Evolutionary conservation across 768 basidiomycete genomes (phyloP).

Genomic region (Rhodosporidiobolus sp.): DNA sequence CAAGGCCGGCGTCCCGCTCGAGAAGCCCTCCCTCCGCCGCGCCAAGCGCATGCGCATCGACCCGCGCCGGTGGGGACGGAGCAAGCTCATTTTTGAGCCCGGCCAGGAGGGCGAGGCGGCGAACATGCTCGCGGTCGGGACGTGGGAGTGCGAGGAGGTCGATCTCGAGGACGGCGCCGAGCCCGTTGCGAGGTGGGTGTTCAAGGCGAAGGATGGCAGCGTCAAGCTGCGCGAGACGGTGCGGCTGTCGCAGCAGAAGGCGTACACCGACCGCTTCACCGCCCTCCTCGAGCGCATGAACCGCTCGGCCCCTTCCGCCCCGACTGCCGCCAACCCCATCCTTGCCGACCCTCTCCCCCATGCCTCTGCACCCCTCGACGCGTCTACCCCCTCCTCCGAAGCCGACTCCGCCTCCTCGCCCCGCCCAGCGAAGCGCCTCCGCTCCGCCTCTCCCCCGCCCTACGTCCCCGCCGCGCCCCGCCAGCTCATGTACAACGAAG

Average conservation of each 20-base stretch:
- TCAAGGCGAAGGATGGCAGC: conserved; percentile 25
- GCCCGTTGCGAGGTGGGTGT: conserved; percentile 28
- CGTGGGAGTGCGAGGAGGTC: conserved; percentile 32
- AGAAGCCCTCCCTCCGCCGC: conserved; percentile 8
- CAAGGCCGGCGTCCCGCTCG: not conserved
- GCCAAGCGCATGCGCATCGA: conserved; percentile 36
- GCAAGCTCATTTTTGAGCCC: conserved; percentile 10
- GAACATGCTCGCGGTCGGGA: conserved; percentile 10
- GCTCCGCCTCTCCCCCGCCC: conserved; percentile 29
- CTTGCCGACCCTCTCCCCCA: not conserved
- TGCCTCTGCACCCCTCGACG: not conserved
- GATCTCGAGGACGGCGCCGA: conserved; percentile 5
- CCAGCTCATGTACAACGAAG: conserved; percentile 38
- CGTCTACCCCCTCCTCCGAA: not conserved
- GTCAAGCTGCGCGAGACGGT: conserved; percentile 22
- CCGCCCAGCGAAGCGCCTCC: not conserved
- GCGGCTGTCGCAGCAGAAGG: conserved; percentile 7
- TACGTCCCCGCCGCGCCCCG: conserved; percentile 31
- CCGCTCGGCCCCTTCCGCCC: not conserved
- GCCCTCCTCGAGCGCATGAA: conserved; percentile 22
- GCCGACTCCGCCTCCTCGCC: not conserved
- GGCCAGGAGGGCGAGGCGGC: not conserved
- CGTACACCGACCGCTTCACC: conserved; percentile 31
- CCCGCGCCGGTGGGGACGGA: conserved; percentile 27
- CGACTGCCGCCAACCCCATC: not conserved